These are phyloP conservation scores for Penicillium flavigenum DNA, from an alignment of 495 filamentous ascomycete species.

Conservation along the genomic window DNA sequence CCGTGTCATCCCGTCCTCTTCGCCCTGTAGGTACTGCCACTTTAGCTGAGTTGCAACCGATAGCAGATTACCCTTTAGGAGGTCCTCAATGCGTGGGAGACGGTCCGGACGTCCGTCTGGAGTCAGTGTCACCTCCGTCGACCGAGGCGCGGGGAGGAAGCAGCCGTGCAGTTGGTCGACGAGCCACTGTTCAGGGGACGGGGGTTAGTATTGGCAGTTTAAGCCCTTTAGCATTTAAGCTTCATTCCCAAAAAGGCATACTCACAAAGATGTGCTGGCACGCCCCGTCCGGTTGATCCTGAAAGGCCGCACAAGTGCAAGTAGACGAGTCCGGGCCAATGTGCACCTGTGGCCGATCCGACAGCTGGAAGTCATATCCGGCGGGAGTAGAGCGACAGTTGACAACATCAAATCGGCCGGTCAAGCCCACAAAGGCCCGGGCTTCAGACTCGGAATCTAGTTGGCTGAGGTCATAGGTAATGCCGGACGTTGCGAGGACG, in stretches of 20 bases:
- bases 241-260: slow-evolving; percentile 6
- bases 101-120: slow-evolving; percentile 36
- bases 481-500: slow-evolving; percentile 37
- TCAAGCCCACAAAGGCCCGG: slow-evolving; percentile 39
- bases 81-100: slow-evolving; percentile 36
- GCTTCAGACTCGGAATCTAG: slow-evolving; percentile 39
- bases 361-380: slow-evolving; percentile 41
- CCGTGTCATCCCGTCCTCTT: slow-evolving; percentile 38
- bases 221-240: not conserved
- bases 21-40: slow-evolving; percentile 38
- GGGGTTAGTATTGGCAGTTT: slow-evolving; percentile 1
- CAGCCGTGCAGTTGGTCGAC: slow-evolving; percentile 45
- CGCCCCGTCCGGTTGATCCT: slow-evolving; percentile 32
- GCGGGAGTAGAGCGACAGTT: slow-evolving; percentile 32
- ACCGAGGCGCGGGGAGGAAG: slow-evolving; percentile 28
- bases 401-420: slow-evolving; percentile 36
- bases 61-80: slow-evolving; percentile 41
- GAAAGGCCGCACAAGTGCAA: slow-evolving; percentile 43
- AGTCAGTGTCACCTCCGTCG: slow-evolving; percentile 32
- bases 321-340: slow-evolving; percentile 29
- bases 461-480: slow-evolving; percentile 43
- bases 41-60: slow-evolving; percentile 38
- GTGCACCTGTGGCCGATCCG: slow-evolving; percentile 36
- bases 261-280: slow-evolving; percentile 51
- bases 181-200: slow-evolving; percentile 38